Base-by-base conservation (phyloP, 2,329 filamentous ascomycete genomes). In the Colletotrichum australisinense region DNA sequence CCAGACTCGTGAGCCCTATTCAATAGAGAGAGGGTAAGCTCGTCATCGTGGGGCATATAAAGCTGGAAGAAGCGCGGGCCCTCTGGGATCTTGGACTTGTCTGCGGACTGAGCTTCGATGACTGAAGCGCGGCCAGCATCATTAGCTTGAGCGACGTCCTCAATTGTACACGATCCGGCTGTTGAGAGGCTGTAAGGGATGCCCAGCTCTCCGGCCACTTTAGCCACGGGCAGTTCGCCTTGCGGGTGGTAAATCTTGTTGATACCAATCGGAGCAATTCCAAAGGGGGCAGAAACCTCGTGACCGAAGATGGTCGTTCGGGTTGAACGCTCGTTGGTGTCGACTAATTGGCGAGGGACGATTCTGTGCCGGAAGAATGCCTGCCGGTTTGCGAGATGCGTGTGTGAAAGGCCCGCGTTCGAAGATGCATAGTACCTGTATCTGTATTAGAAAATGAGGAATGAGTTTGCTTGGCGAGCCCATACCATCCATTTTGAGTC, bases 301-400 rank as follows among this genome's bases (percentile, higher is more conserved):
- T 92, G 88, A 16, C 90, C 88, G 79, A 92, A 93, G 73, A 93
- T 89, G 4, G 81, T 83, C 14, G 89, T 89, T 1, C 81, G 81
- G 1, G 89, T 91, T 76, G 92, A 89, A 49, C 90, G 87, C 38
- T 80, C 80, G 77, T 89, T 90, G 8, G 88, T 72, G 80, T 92
- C 89, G 55, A 91, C 86, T 1, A 93, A 86, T 83, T 88, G 89
- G 57, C 87, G 86, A 1, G 90, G 90, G 59, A 93, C 85, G 76
- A 93, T 90, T 57, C 88, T 86, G 81, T 92, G 90, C 1, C 89
- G 86, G 81, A 89, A 91, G 83, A 93, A 93, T 64, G 91, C 88
- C 79, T 91, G 87, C 5, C 90, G 86, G 79, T 92, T 93, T 26
- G 88, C 88, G n/a, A 85, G 81, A 74, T 87, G 85, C 3, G 84